Conservation (phyloP, 2,329 filamentous ascomycete species). For the Pseudopyrenochaeta lycopersici region DNA sequence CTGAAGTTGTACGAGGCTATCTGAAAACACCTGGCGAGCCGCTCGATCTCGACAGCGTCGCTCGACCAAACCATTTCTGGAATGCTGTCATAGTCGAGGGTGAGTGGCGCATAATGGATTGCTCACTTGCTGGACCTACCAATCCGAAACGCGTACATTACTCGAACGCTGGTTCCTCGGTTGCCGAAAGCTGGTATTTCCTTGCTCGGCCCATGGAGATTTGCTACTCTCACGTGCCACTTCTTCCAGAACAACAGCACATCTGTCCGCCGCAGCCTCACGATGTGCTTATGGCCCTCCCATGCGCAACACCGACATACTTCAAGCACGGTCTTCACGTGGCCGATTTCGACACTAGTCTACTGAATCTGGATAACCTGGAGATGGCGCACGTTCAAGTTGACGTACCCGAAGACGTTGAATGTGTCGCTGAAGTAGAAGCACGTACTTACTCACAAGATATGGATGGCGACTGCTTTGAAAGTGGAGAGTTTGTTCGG, state of each 20-base stretch:
- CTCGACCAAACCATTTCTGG: conserved; percentile 97
- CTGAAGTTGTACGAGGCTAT: conserved; percentile 87
- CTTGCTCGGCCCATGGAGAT: conserved; percentile 86
- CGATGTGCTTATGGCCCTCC: conserved; percentile 85
- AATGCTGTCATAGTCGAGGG: conserved; percentile 92
- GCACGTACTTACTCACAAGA: conserved; percentile 82
- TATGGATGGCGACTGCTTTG: conserved; percentile 89
- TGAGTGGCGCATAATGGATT: conserved; percentile 97
- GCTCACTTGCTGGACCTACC: conserved; percentile 88
- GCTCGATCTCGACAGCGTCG: conserved; percentile 78
- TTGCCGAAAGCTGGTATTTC: conserved; percentile 92
- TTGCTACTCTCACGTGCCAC: conserved; percentile 94
- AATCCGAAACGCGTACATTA: conserved; percentile 83
- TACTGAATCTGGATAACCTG: conserved; percentile 85
- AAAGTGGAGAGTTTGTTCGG: conserved; percentile 84
- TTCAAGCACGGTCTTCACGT: conserved; percentile 85
- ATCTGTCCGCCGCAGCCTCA: conserved; percentile 88
- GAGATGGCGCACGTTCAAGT: conserved; percentile 93
- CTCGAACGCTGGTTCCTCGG: conserved; percentile 73
- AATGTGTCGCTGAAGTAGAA: conserved; percentile 92
- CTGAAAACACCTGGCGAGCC: conserved; percentile 86
- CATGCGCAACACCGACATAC: conserved; percentile 84
- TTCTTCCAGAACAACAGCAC: conserved; percentile 88
- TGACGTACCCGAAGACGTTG: conserved; percentile 86
- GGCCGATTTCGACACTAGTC: conserved; percentile 88